A percentile compares a stretch with the other conserved stretches of the same genome.
Conservation (phyloP, 2,329 filamentous ascomycete species). For the Exutisphaerella laricina region DNA sequence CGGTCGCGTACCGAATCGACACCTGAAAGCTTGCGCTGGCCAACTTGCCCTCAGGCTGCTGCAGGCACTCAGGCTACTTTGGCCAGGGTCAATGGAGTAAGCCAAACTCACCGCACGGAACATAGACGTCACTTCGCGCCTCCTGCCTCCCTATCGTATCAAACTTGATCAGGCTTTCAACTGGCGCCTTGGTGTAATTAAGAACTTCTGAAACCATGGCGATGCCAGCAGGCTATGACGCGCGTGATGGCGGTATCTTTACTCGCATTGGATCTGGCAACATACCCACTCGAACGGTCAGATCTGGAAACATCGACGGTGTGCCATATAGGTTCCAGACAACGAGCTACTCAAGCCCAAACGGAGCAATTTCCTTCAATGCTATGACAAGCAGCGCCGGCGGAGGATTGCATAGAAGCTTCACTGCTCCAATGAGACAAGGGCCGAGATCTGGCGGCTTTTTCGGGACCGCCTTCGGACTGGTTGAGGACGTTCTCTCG, state of each 20-base stretch:
- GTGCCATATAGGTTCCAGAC: constrained; percentile 27
- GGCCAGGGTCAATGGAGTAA: too few species aligned
- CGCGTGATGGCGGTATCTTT: constrained; percentile 11
- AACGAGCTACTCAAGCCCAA: constrained; percentile 23
- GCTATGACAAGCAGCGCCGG: constrained; percentile 20
- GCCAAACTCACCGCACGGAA: too few species aligned
- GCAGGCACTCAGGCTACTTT: not conserved
- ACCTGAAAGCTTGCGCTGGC: not conserved
- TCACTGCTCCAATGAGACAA: constrained; percentile 13
- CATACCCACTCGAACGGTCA: constrained; percentile 11
- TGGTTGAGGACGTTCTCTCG: constrained; percentile 22
- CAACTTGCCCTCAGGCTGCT: not conserved
- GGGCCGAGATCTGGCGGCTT: constrained; percentile 15
- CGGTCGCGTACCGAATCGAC: too few species aligned
- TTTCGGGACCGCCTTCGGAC: constrained; percentile 24
- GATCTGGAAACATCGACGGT: constrained; percentile 29
- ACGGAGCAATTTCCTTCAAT: constrained; percentile 21
- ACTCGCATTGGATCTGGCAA: constrained; percentile 13
- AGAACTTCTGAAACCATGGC: constrained; percentile 3
- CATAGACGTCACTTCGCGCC: too few species aligned
- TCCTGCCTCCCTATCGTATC: too few species aligned
- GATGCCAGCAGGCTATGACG: constrained; percentile 11
- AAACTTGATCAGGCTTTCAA: too few species aligned
- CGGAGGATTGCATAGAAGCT: constrained; percentile 10
- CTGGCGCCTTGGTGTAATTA: too few species aligned